phyloP scores from a whole-genome alignment of 148 eudicot species.

The Heliamphora exappendiculata region DNA sequence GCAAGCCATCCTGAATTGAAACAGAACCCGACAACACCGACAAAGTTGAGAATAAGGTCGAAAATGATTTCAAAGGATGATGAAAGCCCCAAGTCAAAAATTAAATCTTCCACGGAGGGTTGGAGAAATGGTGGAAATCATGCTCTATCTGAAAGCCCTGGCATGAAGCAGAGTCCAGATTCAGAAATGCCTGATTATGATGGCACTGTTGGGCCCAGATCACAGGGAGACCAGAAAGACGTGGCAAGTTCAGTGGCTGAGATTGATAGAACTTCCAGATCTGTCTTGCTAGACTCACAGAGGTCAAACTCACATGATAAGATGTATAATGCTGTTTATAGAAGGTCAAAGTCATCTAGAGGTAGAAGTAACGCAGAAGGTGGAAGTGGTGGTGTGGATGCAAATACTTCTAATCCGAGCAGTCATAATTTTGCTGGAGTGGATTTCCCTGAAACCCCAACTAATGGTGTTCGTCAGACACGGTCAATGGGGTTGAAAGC shows the following conservation, averaged over 20 bases:
- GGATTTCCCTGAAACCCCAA: constrained; percentile 17
- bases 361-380: constrained; percentile 35
- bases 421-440: constrained; percentile 24
- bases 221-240: constrained; percentile 28
- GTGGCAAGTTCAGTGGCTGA: constrained; percentile 22
- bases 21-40: constrained; percentile 22
- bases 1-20: constrained; percentile 20
- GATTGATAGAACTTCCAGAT: constrained; percentile 16
- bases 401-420: constrained; percentile 43
- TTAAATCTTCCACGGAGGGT: constrained; percentile 15
- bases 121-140: constrained; percentile 18
- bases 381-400: constrained; percentile 31
- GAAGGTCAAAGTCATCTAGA: constrained; percentile 65
- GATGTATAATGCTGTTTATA: constrained; percentile 82
- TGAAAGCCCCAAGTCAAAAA: constrained; percentile 20
- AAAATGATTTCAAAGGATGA: constrained; percentile 19
- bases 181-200: constrained; percentile 17
- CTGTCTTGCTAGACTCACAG: constrained; percentile 23
- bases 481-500: constrained; percentile 26
- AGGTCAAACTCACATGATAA: constrained; percentile 41
- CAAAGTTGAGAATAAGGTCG: constrained; percentile 34
- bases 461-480: constrained; percentile 28
- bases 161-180: constrained; percentile 18
- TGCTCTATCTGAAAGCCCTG: constrained; percentile 19
- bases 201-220: constrained; percentile 14